Evolutionary conservation across 306 rosid species (phyloP), one percentile per base, ranked within the genome.

Genomic region (Gastrolobium villosum): DNA sequence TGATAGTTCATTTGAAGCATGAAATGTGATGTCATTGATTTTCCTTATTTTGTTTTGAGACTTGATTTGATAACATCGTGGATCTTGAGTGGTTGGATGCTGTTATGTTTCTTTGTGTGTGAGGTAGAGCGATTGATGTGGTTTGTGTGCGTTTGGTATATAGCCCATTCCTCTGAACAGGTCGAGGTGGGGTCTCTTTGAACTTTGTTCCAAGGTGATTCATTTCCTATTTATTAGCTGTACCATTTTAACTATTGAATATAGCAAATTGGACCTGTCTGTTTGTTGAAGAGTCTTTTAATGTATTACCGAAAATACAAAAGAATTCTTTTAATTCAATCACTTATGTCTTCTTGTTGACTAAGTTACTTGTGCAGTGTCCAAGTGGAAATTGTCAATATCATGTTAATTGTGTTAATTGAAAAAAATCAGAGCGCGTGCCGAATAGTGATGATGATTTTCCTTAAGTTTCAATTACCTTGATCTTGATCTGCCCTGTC

Each of bases 141-240:
- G 78, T 62, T 41, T 52, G 63, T 34, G 26, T 36, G 36, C 45
- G 36, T 37, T 59, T 73, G 62, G 31, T 41, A 49, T 61, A 20
- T 20, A 55, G 81, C 72, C 72, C 88, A 39, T 86, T 63, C 76
- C 56, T 43, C 5, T 46, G 59, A 81, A 79, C 81, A 72, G 80
- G 81, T 81, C 61, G 59, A 54, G n/a, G 50, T 74, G 83, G 79
- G 69, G 72, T 67, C 84, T 78, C 72, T 44, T 64, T 74, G 71
- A 84, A 77, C 84, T 64, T 65, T 77, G 60, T 80, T 78, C 77
- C 31, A 40, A 39, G 64, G 73, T 66, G 56, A 82, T 61, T 70
- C 13, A 66, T 70, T 82, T 81, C 77, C 68, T 78, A 31, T 78
- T 70, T 75, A 70, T 79, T 78, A 70, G 72, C 72, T 28, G 70